These are phyloP conservation scores for Cercospora brassicicola DNA, from an alignment of 2,329 filamentous ascomycete species.

Conservation along the genomic window DNA sequence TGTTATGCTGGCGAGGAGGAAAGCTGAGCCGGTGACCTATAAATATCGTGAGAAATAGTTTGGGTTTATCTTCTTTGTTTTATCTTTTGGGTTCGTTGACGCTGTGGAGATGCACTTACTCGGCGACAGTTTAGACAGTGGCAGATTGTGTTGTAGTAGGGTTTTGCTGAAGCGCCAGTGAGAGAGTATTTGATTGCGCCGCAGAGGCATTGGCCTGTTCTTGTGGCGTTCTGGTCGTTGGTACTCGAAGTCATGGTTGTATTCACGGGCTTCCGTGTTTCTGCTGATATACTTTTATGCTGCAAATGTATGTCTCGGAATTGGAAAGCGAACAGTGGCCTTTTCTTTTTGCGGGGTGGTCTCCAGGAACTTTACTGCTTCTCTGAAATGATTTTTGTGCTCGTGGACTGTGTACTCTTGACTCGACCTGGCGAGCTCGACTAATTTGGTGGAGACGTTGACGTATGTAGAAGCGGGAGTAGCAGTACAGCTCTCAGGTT, in stretches of 20 bases:
- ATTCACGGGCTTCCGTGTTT: not conserved
- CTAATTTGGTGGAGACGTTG: not conserved
- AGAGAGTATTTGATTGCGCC: constrained; percentile 48
- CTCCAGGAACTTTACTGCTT: too few relatives aligned
- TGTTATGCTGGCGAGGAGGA: constrained; percentile 16
- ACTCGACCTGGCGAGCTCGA: not conserved
- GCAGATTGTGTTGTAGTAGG: constrained; percentile 47
- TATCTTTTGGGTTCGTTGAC: too few relatives aligned
- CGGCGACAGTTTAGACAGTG: constrained; percentile 53
- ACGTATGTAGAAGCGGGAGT: too few relatives aligned
- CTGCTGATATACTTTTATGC: not conserved
- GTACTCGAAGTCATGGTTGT: not conserved
- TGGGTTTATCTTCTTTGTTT: too few relatives aligned
- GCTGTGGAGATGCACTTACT: too few relatives aligned
- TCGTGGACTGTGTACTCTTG: not conserved
- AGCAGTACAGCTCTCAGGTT: too few relatives aligned
- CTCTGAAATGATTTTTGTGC: not conserved
- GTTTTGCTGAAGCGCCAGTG: constrained; percentile 41
- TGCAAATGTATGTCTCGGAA: not conserved
- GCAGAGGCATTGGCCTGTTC: constrained; percentile 46
- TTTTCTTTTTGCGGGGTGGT: not conserved
- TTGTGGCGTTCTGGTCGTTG: not conserved
- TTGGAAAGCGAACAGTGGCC: not conserved
- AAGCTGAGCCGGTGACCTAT: constrained; percentile 28
- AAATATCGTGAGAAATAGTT: not conserved